Conservation (phyloP, 1,284 basidiomycete species). For the Heterobasidion annosum region DNA sequence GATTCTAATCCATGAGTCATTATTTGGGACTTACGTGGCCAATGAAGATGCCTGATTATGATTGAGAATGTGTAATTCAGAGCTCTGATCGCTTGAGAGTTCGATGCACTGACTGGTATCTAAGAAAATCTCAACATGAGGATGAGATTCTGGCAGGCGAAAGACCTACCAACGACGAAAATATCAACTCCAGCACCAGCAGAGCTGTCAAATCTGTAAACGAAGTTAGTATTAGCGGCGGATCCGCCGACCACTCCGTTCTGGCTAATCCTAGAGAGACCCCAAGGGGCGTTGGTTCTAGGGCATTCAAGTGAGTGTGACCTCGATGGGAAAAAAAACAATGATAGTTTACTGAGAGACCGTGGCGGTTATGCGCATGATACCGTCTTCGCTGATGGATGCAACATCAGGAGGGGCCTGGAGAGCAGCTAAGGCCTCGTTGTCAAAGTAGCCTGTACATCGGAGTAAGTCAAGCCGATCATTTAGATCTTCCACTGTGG, state of each 20-base stretch:
- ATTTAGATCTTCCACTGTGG: background rate
- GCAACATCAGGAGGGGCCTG: conserved; percentile 58
- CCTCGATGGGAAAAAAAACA: conserved; percentile 11
- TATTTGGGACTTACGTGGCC: conserved; percentile 29
- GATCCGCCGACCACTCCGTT: conserved; percentile 7
- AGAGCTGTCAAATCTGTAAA: conserved; percentile 21
- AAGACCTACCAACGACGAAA: conserved; percentile 20
- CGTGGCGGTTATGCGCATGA: conserved; percentile 9
- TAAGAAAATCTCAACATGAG: conserved; percentile 1
- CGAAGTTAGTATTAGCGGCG: conserved; percentile 12
- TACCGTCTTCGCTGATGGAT: conserved; percentile 33
- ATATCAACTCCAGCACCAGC: conserved; percentile 25
- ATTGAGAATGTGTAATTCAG: background rate
- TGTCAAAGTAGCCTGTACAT: conserved; percentile 31
- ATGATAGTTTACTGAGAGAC: conserved; percentile 9
- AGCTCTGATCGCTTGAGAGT: no score
- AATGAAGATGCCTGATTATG: conserved; percentile 40
- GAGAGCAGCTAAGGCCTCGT: conserved; percentile 47
- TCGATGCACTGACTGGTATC: conserved; percentile 14
- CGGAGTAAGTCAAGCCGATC: background rate
- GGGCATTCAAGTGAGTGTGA: no score
- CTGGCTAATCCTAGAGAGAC: conserved; percentile 22
- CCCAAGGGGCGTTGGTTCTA: conserved; percentile 25
- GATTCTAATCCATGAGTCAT: background rate
- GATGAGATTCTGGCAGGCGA: background rate